These are phyloP conservation scores for Elongisporangium prolatum DNA, from an alignment of 352 stramenopile species.

Conservation along the genomic window DNA sequence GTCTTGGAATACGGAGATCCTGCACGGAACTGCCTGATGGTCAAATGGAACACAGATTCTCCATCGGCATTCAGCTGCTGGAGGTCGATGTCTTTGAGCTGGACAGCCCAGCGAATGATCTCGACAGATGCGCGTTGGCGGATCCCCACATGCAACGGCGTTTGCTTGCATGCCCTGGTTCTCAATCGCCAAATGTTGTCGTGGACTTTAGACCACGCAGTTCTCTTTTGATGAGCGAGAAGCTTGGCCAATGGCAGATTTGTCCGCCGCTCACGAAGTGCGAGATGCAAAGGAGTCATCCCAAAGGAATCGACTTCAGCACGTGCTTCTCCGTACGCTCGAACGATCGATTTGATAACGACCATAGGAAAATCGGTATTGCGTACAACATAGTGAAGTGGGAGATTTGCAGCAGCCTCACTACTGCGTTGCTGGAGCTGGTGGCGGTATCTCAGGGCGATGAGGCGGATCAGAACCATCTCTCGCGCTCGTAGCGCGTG, in stretches of 20 bases:
- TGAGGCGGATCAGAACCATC: slow-evolving; percentile 38
- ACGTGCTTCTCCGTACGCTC: slow-evolving; percentile 36
- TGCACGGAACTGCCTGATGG: slow-evolving; percentile 26
- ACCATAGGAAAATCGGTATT: slow-evolving; percentile 22
- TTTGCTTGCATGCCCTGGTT: slow-evolving; percentile 17
- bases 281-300: slow-evolving; percentile 61
- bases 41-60: slow-evolving; percentile 36
- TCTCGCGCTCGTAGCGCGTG: slow-evolving; percentile 24
- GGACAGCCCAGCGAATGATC: slow-evolving; percentile 33
- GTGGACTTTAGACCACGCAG: background rate
- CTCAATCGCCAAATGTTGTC: slow-evolving; percentile 7
- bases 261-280: slow-evolving; percentile 32
- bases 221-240: slow-evolving; percentile 13
- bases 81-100: background rate
- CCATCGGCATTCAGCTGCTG: slow-evolving; percentile 7
- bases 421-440: slow-evolving; percentile 48
- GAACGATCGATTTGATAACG: slow-evolving; percentile 32
- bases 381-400: slow-evolving; percentile 55
- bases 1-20: slow-evolving; percentile 20
- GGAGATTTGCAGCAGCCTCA: slow-evolving; percentile 32
- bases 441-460: slow-evolving; percentile 37
- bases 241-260: slow-evolving; percentile 19
- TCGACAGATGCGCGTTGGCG: slow-evolving; percentile 27
- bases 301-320: slow-evolving; percentile 37
- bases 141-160: slow-evolving; percentile 32